Conservation (phyloP, 1,139 yeast genomes). For the Saccharomycopsis crataegensis region DNA sequence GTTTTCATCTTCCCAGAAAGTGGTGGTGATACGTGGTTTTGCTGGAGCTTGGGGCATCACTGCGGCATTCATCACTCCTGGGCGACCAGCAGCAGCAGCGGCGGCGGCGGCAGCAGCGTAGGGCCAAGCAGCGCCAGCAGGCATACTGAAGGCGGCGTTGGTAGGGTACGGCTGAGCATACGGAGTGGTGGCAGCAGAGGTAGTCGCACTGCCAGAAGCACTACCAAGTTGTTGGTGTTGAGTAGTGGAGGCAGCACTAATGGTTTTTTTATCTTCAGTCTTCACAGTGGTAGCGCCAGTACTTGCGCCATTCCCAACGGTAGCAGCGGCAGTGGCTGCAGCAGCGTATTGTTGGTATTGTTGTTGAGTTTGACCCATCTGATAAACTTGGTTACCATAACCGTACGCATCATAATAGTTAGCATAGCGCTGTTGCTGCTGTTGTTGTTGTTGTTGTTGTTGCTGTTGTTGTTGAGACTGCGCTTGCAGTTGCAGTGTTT, state of each 20-base stretch:
- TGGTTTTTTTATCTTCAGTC: too few species aligned
- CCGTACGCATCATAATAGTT: too few species aligned
- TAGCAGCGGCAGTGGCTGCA: background rate
- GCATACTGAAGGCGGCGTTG: background rate
- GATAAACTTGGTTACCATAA: too few species aligned
- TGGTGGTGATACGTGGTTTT: conserved; percentile 38
- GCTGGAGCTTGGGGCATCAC: conserved; percentile 11
- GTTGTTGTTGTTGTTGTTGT: too few species aligned
- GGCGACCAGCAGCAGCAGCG: background rate
- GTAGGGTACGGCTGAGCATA: background rate
- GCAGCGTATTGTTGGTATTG: background rate
- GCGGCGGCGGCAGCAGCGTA: conserved; percentile 1
- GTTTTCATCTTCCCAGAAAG: conserved; percentile 42
- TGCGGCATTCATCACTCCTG: background rate
- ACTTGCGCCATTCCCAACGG: background rate
- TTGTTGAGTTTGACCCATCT: background rate
- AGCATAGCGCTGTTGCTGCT: too few species aligned
- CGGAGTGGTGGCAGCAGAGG: background rate
- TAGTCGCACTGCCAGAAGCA: background rate
- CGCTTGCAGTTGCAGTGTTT: background rate
- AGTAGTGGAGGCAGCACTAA: background rate
- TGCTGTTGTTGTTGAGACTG: too few species aligned
- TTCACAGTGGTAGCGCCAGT: background rate
- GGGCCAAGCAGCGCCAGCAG: background rate
- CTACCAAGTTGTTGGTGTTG: background rate